phyloP scores from a whole-genome alignment of 2,329 filamentous ascomycete species.

The Setomelanomma holmii region DNA sequence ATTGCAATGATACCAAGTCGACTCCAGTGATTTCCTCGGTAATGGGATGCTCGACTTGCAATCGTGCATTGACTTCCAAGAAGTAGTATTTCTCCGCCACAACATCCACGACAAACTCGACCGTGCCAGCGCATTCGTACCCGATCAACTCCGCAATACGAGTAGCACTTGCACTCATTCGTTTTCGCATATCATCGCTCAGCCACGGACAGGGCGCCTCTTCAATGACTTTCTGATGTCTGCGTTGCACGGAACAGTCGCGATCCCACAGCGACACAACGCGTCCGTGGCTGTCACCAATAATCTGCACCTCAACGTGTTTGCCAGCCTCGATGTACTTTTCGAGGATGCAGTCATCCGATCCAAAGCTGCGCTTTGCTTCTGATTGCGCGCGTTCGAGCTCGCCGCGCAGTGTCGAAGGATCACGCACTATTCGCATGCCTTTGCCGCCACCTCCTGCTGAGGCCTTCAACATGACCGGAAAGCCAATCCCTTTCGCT shows the following conservation, averaged over 20 bases:
- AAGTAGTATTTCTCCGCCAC: not conserved
- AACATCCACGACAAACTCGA: not conserved
- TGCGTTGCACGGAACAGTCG: not conserved
- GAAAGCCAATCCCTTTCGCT: slow-evolving; percentile 61
- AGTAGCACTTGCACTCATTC: not conserved
- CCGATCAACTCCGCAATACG: not conserved
- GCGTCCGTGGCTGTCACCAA: not conserved
- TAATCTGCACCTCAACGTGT: not conserved
- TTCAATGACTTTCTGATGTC: not conserved
- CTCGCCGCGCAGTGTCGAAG: slow-evolving; percentile 52
- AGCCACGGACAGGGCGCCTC: not conserved
- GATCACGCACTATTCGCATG: slow-evolving; percentile 58
- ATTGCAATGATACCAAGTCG: slow-evolving; percentile 4
- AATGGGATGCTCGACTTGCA: not conserved
- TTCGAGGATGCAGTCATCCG: slow-evolving; percentile 49
- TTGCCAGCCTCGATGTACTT: slow-evolving; percentile 61
- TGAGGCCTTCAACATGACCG: slow-evolving; percentile 66
- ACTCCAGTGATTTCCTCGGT: slow-evolving; percentile 4
- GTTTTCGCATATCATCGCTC: not conserved
- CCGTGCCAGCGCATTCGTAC: not conserved
- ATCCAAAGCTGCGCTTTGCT: slow-evolving; percentile 55
- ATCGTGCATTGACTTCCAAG: not conserved
- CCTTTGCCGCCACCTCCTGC: slow-evolving; percentile 66
- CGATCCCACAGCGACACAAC: not conserved
- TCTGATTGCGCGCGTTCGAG: slow-evolving; percentile 60